These are phyloP conservation scores for Ceratobasidium theobromae DNA, from an alignment of 1,284 basidiomycete genomes.

Conservation along the genomic window DNA sequence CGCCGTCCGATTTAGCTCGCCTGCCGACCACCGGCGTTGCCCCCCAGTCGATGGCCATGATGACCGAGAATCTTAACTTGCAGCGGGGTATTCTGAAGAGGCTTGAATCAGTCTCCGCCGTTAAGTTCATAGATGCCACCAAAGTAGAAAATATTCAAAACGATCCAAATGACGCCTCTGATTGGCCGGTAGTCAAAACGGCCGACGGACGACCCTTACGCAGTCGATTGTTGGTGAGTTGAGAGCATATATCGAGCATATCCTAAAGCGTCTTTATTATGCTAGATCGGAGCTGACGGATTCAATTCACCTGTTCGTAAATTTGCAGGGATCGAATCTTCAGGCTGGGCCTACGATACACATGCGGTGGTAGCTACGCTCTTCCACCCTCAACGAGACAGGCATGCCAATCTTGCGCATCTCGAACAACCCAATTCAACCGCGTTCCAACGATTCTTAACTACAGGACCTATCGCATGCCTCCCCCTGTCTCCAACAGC, in stretches of 20 bases:
- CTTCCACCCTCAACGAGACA: constrained; percentile 51
- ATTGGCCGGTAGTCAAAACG: constrained; percentile 75
- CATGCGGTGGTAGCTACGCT: constrained; percentile 93
- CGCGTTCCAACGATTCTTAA: constrained; percentile 94
- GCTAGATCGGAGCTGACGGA: constrained; percentile 91
- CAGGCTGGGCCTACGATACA: constrained; percentile 90
- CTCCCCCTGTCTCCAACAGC: constrained; percentile 73
- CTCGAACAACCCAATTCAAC: constrained; percentile 68
- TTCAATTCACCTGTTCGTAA: constrained; percentile 90
- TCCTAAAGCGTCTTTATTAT: constrained; percentile 34
- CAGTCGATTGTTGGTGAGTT: constrained; percentile 68
- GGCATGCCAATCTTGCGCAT: constrained; percentile 36
- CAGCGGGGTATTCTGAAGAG: constrained; percentile 75
- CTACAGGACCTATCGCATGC: constrained; percentile 94
- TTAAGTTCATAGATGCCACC: constrained; percentile 64
- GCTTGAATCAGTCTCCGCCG: constrained; percentile 49
- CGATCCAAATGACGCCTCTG: constrained; percentile 49
- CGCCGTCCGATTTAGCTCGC: constrained; percentile 53
- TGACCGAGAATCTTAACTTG: constrained; percentile 82
- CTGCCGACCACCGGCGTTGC: constrained; percentile 33
- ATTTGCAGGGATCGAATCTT: constrained; percentile 84
- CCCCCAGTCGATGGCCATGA: constrained; percentile 61
- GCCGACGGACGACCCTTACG: constrained; percentile 63
- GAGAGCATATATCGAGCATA: neutral
- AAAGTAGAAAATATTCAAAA: constrained; percentile 64